Base-by-base conservation (phyloP, 192 early-diverging fungal species). In the Chytriomyces hyalinus region DNA sequence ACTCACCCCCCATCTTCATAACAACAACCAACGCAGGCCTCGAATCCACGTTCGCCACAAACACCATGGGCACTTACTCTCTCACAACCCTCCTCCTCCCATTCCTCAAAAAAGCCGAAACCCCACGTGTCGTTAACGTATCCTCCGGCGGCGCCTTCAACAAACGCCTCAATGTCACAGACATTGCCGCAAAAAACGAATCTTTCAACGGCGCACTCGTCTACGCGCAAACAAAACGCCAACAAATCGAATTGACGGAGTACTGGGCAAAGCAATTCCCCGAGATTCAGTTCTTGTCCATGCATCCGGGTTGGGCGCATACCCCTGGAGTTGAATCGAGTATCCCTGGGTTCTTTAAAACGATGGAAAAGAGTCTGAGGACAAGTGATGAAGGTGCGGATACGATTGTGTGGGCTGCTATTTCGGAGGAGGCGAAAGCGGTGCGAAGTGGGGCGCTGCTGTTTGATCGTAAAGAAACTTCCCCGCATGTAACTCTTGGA, bases 371-470 rank as follows among this genome's bases (percentile, higher is more conserved):
- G 10, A 44, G 28, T 6, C 53, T 82, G 70, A 7, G 80, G 26
- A 82, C 80, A 5, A 22, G 48, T 22, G 76, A 65, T 5, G 64
- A 82, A 60, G 80, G 80, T 10, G 80, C 80, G 6, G 80, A 82
- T 50, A 79, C 80, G 46, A 82, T 82, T 62, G 80, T 82, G 50
- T 82, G 80, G 80, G 76, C 76, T 20, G 67, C 73, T 50, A 49
- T 73, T 17, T 1, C 70, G 20, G 11, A 51, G n/a, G 80, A 80
- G 57, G 79, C 51, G 17, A 60, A 65, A 44, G 22, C 24, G 15
- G 45, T 48, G 17, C 36, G 68, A 22, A 73, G 66, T 48, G 80
- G 80, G 0, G 60, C 68, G n/a, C 73, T 80, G 28, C 28, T 80
- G 65, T 80, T 81, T 69, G 80, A 81, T 57, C 61, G 80, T 15